Base-by-base conservation (phyloP, 495 filamentous ascomycete species). In the Daldinia decipiens region DNA sequence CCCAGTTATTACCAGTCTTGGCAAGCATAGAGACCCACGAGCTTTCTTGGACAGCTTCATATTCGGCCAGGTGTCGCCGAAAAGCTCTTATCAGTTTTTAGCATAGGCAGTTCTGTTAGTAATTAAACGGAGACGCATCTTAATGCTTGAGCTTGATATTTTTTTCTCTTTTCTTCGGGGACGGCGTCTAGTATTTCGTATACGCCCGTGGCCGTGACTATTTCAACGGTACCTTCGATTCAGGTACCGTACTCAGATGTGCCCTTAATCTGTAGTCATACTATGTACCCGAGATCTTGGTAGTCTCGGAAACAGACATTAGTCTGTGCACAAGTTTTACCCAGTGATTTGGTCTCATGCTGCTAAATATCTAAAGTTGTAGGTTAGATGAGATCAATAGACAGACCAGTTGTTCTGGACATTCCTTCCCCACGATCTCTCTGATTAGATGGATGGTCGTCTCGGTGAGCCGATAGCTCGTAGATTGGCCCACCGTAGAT, bases 21-120 rank as follows among this genome's bases (percentile, higher is more conserved):
- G 65, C 70, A 54, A 59, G 57, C 57, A 73, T 68, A 62, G 70
- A 62, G 70, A 38, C 51, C 65, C 70, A 61, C 70, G 51, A 69
- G 51, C 56, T 65, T 73, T 62, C 70, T 61, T 52, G 58, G 68
- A 57, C 34, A 69, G 52, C 65, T 65, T 72, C 65, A 62, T 62
- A 39, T 69, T 68, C 65, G 70, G 65, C 57, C 62, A 73, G 57
- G 51, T 69, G 62, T 66, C 65, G 65, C 65, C 70, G 70, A 69
- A 51, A 45, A 43, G 36, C 32, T 61, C 45, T 59, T 59, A 47
- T 65, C 54, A 59, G 54, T 60, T 67, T 66, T 60, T 55, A 58
- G 52, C 53, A 65, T 45, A 53, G 26, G 52, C 34, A 27, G 52
- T 45, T 43, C 12, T 58, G 58, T 34, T 62, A 54, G 34, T 47